Evolutionary conservation across 78 protist species (phyloP), one percentile per base, ranked within the genome.

Genomic region (Chrysochromulina parva): DNA sequence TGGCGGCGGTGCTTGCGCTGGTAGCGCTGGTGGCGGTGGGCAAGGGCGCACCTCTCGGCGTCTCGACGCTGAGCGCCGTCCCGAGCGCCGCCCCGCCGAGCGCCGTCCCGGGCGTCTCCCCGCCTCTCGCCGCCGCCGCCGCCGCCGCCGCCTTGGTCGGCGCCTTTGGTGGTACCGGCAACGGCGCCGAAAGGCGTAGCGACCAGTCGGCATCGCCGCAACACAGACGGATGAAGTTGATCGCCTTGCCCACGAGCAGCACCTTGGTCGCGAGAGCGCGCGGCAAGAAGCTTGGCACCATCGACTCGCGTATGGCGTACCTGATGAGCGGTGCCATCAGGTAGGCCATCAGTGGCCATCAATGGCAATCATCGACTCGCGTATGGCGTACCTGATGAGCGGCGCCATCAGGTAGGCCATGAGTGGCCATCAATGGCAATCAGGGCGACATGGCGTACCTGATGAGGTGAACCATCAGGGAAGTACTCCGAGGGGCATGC

Each of bases 181-280:
- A 38, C 38, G 38, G 38, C 38, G 38, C 38, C 65, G 17, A 1
- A 16, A 13, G 53, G 24, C 1, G 28, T n/a, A 28, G 10, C 7
- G 55, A 1, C 88, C 78, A 89, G 3, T 17, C 59, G 7, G 59
- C 38, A 9, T 91, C 95, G 26, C 53, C 69, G 92, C 96, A 93
- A 84, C 89, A 92, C 1, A 92, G 90, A 9, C 95, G 93, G 92
- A 96, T 88, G 55, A 95, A 96, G 84, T 91, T 91, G 73, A 96
- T 92, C 9, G 96, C 87, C 90, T 94, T 94, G 17, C 97, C 97
- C 65, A 93, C 74, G 55, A 86, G 57, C 38, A 94, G 88, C 38
- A 28, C 60, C 80, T 66, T 2, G 13, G 38, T 13, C 24, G 57
- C 90, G 59, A 78, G 82, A 13, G 22, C 26, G 17, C 0, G 14